phyloP scores from a whole-genome alignment of 2,329 filamentous ascomycete species.

The Calonectria pseudoturangicola region DNA sequence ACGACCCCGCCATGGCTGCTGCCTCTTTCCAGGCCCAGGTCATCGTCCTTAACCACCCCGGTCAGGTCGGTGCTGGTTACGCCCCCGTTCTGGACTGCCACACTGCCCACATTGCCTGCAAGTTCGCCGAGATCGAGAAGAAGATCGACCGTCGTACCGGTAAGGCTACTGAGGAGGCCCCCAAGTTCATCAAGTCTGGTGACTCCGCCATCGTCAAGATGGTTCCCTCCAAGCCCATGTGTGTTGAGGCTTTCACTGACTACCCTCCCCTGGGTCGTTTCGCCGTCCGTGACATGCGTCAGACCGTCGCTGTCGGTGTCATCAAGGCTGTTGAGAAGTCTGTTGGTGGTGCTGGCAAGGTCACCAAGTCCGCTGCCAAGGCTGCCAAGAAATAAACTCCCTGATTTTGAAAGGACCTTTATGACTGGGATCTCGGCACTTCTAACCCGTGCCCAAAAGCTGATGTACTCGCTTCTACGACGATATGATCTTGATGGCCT shows the following conservation, averaged over 20 bases:
- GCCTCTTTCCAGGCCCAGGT: constrained; percentile 99
- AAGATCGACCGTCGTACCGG: constrained; percentile 99
- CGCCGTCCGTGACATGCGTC: constrained; percentile 99
- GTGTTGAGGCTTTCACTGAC: constrained; percentile 99
- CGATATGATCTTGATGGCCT: constrained; percentile 66
- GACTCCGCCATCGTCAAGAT: constrained; percentile 99
- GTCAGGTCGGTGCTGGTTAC: constrained; percentile 99
- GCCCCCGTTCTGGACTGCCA: constrained; percentile 99
- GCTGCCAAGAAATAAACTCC: constrained; percentile 82
- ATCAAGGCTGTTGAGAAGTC: constrained; percentile 90
- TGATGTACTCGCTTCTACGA: constrained; percentile 67
- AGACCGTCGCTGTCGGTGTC: constrained; percentile 94
- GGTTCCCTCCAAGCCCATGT: constrained; percentile 99
- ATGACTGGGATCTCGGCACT: constrained; percentile 53
- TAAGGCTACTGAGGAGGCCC: constrained; percentile 92
- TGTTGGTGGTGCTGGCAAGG: constrained; percentile 75
- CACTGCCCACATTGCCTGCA: constrained; percentile 99
- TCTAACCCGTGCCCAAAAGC: constrained; percentile 52
- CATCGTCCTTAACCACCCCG: constrained; percentile 99
- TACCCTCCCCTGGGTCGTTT: constrained; percentile 99
- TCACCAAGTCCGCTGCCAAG: constrained; percentile 84
- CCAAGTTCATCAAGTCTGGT: constrained; percentile 99
- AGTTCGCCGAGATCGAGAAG: constrained; percentile 99
- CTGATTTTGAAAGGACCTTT: constrained; percentile 53
- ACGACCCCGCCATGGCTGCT: constrained; percentile 92